Conservation (phyloP, 768 basidiomycete species). For the Calocybe gangraenosa region DNA sequence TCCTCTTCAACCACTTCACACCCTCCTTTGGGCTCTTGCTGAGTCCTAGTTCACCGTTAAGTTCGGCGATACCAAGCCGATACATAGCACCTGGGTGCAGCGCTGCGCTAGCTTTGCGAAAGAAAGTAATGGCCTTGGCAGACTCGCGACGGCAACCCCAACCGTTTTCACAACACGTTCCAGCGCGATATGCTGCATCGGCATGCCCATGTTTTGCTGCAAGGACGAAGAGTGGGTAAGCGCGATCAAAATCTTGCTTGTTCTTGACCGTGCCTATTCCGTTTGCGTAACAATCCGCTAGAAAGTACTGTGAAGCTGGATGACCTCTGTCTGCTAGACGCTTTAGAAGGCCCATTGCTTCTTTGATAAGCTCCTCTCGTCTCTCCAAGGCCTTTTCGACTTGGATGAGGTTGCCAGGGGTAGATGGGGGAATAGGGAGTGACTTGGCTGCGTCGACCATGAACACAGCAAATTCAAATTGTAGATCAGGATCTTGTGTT, state of each 20-base stretch:
- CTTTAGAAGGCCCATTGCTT: slow-evolving; percentile 84
- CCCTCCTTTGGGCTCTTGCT: slow-evolving; percentile 90
- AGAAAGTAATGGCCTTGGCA: slow-evolving; percentile 89
- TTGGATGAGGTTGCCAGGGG: slow-evolving; percentile 71
- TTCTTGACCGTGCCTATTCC: slow-evolving; percentile 92
- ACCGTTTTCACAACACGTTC: slow-evolving; percentile 97
- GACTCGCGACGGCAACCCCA: slow-evolving; percentile 96
- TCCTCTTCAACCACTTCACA: slow-evolving; percentile 97
- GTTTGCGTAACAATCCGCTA: slow-evolving; percentile 97
- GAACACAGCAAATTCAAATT: slow-evolving; percentile 98
- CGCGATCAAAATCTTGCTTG: slow-evolving; percentile 95
- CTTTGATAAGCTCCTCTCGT: slow-evolving; percentile 83
- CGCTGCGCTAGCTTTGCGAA: slow-evolving; percentile 88
- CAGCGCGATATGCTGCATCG: slow-evolving; percentile 92
- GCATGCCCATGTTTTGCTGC: slow-evolving; percentile 97
- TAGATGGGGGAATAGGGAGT: slow-evolving; percentile 68
- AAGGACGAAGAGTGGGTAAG: slow-evolving; percentile 92
- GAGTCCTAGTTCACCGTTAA: slow-evolving; percentile 91
- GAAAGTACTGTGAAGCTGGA: slow-evolving; percentile 92
- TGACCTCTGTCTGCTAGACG: slow-evolving; percentile 93
- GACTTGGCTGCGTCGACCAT: slow-evolving; percentile 97
- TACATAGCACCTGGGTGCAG: slow-evolving; percentile 95
- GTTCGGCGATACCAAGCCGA: slow-evolving; percentile 90
- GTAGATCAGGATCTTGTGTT: slow-evolving; percentile 94
- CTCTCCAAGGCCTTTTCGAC: slow-evolving; percentile 80